Evolutionary conservation across 108 stramenopile species (phyloP).

Genomic region (Pseudonitzschia multiseries): DNA sequence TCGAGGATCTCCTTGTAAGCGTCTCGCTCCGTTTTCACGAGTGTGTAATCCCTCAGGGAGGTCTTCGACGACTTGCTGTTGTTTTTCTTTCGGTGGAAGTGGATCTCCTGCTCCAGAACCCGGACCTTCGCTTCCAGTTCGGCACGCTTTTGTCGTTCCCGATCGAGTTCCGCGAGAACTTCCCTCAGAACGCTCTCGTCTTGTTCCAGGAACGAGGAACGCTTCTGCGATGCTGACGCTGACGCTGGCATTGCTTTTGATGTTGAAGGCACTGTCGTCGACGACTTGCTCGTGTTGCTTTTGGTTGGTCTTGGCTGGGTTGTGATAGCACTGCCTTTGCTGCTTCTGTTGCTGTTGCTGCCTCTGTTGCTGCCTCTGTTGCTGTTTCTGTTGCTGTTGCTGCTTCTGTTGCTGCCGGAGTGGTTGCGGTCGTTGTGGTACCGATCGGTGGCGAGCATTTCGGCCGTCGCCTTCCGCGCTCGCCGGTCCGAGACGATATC

Average conservation of each 20-base stretch:
- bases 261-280: no score
- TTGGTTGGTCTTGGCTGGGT: no score
- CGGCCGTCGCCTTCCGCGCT: constrained; percentile 9
- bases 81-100: constrained; percentile 18
- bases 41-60: constrained; percentile 24
- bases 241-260: no score
- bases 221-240: background rate
- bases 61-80: background rate
- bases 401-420: background rate
- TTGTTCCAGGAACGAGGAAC: constrained; percentile 30
- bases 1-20: constrained; percentile 47
- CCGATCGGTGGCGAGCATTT: constrained; percentile 1
- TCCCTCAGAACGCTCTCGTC: constrained; percentile 49
- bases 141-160: constrained; percentile 56
- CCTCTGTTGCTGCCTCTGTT: background rate
- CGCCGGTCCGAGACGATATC: background rate
- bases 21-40: constrained; percentile 44
- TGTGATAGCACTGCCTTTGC: no score
- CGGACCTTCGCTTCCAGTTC: constrained; percentile 50
- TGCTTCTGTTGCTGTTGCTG: no score
- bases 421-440: background rate
- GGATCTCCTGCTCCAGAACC: constrained; percentile 33
- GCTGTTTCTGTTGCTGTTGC: no score
- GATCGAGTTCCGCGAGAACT: constrained; percentile 55
- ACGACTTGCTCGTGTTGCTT: no score